Evolutionary conservation across 352 stramenopile species (phyloP).

Genomic region (Blastocystis sp.): DNA sequence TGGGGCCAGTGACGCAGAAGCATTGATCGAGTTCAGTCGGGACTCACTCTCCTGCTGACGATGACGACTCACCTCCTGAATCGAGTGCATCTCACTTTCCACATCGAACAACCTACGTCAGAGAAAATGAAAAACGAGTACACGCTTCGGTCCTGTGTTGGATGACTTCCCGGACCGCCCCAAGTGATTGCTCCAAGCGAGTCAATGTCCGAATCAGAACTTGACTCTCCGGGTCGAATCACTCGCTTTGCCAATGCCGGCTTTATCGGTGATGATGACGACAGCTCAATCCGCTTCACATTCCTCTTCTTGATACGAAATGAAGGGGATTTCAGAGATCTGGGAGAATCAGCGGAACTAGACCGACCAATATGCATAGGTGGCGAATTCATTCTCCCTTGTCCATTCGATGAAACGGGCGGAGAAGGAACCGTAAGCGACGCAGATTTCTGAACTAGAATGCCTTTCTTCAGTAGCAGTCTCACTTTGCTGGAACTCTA

Average conservation of each 20-base stretch:
- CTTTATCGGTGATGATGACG: neutral
- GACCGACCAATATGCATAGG: neutral
- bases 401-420: neutral
- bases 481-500: conserved; percentile 46
- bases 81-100: conserved; percentile 21
- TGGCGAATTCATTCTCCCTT: neutral
- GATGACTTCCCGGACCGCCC: conserved; percentile 1
- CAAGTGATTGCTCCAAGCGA: neutral
- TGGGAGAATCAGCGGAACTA: neutral
- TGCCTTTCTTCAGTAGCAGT: conserved; percentile 14
- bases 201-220: neutral
- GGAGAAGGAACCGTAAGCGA: neutral
- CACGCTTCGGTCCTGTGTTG: neutral
- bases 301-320: neutral
- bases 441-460: conserved; percentile 27
- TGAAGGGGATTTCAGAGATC: neutral
- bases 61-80: conserved; percentile 10
- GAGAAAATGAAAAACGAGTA: neutral
- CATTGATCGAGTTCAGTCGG: neutral
- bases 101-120: conserved; percentile 7
- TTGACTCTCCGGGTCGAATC: neutral
- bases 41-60: neutral
- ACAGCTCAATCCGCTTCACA: neutral
- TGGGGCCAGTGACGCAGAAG: neutral
- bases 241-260: neutral